Base-by-base conservation (phyloP, 2,329 filamentous ascomycete species). In the Knoxdaviesia proteae region DNA sequence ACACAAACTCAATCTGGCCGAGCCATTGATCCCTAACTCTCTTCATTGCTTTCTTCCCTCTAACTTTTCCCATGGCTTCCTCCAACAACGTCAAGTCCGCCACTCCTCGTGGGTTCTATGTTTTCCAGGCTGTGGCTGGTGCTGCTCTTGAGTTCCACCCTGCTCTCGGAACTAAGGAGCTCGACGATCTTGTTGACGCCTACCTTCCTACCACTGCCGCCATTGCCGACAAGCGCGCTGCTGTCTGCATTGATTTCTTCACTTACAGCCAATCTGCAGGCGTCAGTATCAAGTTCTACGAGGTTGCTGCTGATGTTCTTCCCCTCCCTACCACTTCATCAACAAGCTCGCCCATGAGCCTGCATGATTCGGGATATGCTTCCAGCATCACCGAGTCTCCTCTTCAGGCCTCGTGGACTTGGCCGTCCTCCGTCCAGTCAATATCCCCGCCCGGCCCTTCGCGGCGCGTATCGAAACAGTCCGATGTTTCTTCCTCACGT, bases 61-160 rank as follows among this genome's bases (percentile, higher is more conserved):
- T 3, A 20, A 20, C 20, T 20, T 20, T 20, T 20, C 20, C 20
- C 20, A 20, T 20, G 20, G 20, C 20, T 20, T 20, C 20, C 20
- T 20, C 39, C 6, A 34, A 32, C 44, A 42, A 42, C 32, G 10
- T 32, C 40, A 34, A n/a, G 30, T 43, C 39, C 39, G 11, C 38
- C 35, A 29, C 30, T 38, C n/a, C 36, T 29, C 30, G 36, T 58
- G 69, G 69, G 44, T 75, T 75, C 56, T 73, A 71, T 46, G 63
- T 77, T 54, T 72, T 66, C 53, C 74, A 78, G 61, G 63, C 70
- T 38, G 55, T 62, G 40, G 60, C 73, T 43, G 73, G 73, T 42
- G 64, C 67, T 40, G 58, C 67, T 47, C 62, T 78, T 44, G 62
- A 84, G 58, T 75, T 84, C 68, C 58, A 76, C 55, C 68, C 83